Conservation (phyloP, 768 basidiomycete species). For the Trametes coccinea region DNA sequence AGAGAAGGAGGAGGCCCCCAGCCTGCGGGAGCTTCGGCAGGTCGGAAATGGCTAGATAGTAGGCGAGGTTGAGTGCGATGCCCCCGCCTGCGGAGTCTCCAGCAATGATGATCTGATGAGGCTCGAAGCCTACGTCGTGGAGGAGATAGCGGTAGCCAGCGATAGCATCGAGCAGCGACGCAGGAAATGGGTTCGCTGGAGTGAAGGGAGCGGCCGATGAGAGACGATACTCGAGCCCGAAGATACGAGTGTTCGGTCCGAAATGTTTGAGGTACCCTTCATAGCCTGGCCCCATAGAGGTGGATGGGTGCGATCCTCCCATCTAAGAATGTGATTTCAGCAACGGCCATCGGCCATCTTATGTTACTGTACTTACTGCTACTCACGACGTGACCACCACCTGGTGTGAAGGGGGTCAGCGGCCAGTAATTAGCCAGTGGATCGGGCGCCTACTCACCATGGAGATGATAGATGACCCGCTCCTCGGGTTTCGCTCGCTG, state of each 20-base stretch:
- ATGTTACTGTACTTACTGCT: not conserved
- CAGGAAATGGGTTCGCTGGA: slow-evolving; percentile 47
- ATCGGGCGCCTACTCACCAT: slow-evolving; percentile 23
- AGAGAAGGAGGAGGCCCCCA: slow-evolving; percentile 37
- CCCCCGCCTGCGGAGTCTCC: slow-evolving; percentile 61
- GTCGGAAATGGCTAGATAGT: slow-evolving; percentile 33
- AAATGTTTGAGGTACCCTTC: slow-evolving; percentile 19
- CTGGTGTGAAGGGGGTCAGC: not conserved
- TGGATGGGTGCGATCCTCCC: not conserved
- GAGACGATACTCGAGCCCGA: slow-evolving; percentile 49
- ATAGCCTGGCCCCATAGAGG: not conserved
- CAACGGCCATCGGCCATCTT: too few species aligned
- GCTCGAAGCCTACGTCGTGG: slow-evolving; percentile 40
- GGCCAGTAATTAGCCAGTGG: too few species aligned
- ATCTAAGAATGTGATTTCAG: not conserved
- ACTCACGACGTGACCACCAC: not conserved
- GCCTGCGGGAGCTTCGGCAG: slow-evolving; percentile 21
- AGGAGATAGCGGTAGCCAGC: slow-evolving; percentile 53
- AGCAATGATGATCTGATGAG: slow-evolving; percentile 44
- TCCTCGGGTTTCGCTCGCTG: slow-evolving; percentile 30
- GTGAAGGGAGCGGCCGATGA: slow-evolving; percentile 33
- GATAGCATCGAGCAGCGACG: slow-evolving; percentile 52
- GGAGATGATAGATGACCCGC: slow-evolving; percentile 36
- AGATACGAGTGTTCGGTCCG: slow-evolving; percentile 29
- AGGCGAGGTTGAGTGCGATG: slow-evolving; percentile 42